Evolutionary conservation across 805 yeast species (phyloP), one percentile per base, ranked within the genome.

Genomic region (Cyberlindnera mississippiensis): DNA sequence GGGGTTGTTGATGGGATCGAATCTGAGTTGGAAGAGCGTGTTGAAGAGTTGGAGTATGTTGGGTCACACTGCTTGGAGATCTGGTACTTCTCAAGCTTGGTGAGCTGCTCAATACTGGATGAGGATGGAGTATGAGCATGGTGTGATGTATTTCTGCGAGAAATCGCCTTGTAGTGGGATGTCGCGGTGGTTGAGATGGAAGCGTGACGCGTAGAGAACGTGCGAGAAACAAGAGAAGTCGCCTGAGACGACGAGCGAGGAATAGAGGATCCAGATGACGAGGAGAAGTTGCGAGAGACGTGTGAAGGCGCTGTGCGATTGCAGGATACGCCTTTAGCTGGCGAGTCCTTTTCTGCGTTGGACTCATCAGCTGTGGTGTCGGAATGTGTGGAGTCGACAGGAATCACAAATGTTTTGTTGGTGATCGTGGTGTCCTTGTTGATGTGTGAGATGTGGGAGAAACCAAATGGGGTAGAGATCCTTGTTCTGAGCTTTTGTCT

Each of bases 401-500:
- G 53, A 35, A 50, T 41, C 22, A 44, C 50, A 33, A 46, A 46
- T 3, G 50, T 28, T 27, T 32, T 40, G 30, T 45, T 45, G 1
- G 51, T 48, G 31, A 52, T 48, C 7, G 53, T 49, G 16, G 48
- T 17, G 27, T 32, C 42, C 33, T 58, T 55, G 38, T 65, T 66
- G 7, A 69, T 63, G 42, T 68, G 72, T 8, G 68, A 63, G 16
- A 68, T 63, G 50, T 68, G 72, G 15, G 61, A 64, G 45, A 68
- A 68, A 4, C 51, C 65, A 42, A 59, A 68, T 2, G 72, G 72
- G 2, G 65, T 60, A 1, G 70, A 65, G 11, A 67, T 67, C 39
- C 56, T 60, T 5, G 44, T 41, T 37, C 48, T 47, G 4, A 34
- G 42, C 38, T 17, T 32, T 11, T 33, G 37, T 27, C 14, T 13